These are phyloP conservation scores for Penicillium parvum DNA, from an alignment of 495 filamentous ascomycete species.

Conservation along the genomic window DNA sequence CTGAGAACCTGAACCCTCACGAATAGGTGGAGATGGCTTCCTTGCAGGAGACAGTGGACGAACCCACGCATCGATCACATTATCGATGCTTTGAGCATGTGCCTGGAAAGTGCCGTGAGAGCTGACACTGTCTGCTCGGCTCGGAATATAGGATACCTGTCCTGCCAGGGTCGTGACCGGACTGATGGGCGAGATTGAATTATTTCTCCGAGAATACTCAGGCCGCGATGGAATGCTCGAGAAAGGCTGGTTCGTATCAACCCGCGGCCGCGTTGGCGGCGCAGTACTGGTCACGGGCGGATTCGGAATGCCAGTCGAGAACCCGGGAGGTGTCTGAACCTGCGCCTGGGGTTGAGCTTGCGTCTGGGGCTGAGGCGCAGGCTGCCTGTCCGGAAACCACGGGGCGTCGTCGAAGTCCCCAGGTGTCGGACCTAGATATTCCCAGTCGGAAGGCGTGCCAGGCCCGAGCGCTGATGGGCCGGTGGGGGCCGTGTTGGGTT, in stretches of 20 bases:
- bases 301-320: slow-evolving; percentile 8
- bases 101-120: slow-evolving; percentile 22
- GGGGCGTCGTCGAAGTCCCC: slow-evolving; percentile 33
- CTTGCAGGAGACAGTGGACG: slow-evolving; percentile 23
- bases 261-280: slow-evolving; percentile 1
- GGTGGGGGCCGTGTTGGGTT: slow-evolving; percentile 14
- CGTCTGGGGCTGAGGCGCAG: slow-evolving; percentile 1
- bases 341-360: slow-evolving; percentile 5
- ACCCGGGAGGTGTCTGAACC: slow-evolving; percentile 9
- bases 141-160: slow-evolving; percentile 12
- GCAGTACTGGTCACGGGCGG: neutral
- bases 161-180: slow-evolving; percentile 14
- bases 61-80: slow-evolving; percentile 43
- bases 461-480: slow-evolving; percentile 45
- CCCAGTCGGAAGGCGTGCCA: slow-evolving; percentile 58
- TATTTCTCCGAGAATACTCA: slow-evolving; percentile 1
- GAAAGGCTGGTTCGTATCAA: slow-evolving; percentile 7
- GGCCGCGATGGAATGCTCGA: neutral
- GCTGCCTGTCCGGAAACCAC: slow-evolving; percentile 22
- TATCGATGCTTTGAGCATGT: slow-evolving; percentile 38
- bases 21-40: slow-evolving; percentile 6
- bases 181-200: slow-evolving; percentile 24
- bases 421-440: slow-evolving; percentile 43
- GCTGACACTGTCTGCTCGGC: slow-evolving; percentile 27
- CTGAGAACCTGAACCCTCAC: slow-evolving; percentile 5